These are phyloP conservation scores for Lentinula aciculospora DNA, from an alignment of 768 basidiomycete genomes.

Conservation along the genomic window DNA sequence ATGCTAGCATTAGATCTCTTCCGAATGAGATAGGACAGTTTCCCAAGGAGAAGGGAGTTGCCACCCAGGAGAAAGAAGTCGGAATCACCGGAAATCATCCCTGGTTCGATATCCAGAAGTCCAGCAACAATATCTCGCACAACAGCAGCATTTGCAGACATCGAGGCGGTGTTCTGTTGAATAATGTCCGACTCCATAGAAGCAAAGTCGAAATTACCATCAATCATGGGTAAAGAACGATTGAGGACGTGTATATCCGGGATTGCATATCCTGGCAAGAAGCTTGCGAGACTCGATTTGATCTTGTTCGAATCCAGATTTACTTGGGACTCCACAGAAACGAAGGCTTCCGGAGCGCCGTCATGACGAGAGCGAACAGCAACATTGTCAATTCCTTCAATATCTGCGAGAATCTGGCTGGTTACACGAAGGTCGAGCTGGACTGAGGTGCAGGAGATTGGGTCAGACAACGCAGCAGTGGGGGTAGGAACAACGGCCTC, in stretches of 20 bases:
- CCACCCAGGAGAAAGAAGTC: slow-evolving; percentile 41
- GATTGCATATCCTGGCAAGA: slow-evolving; percentile 33
- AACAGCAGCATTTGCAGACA: slow-evolving; percentile 25
- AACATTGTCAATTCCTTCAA: slow-evolving; percentile 27
- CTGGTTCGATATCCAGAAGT: slow-evolving; percentile 24
- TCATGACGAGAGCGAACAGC: slow-evolving; percentile 26
- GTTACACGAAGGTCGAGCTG: slow-evolving; percentile 21
- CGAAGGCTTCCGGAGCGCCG: slow-evolving; percentile 30
- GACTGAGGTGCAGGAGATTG: slow-evolving; percentile 31
- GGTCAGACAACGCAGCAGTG: slow-evolving; percentile 26
- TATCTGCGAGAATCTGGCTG: slow-evolving; percentile 19
- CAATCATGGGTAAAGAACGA: slow-evolving; percentile 14
- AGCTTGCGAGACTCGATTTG: slow-evolving; percentile 13
- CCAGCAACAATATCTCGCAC: slow-evolving; percentile 32
- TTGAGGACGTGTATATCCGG: slow-evolving; percentile 30
- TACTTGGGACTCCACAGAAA: slow-evolving; percentile 20
- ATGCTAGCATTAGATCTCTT: slow-evolving; percentile 31
- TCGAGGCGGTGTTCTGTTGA: slow-evolving; percentile 14
- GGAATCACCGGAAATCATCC: slow-evolving; percentile 24
- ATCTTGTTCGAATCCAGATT: slow-evolving; percentile 17
- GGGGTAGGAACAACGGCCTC: slow-evolving; percentile 28
- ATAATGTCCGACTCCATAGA: slow-evolving; percentile 22
- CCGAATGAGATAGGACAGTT: slow-evolving; percentile 35
- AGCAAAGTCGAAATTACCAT: slow-evolving; percentile 25
- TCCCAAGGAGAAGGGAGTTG: slow-evolving; percentile 41